Percentiles rank a stretch among this genome's conserved stretches.
Conservation (phyloP, 768 basidiomycete species). For the Lactarius hengduanensis region DNA sequence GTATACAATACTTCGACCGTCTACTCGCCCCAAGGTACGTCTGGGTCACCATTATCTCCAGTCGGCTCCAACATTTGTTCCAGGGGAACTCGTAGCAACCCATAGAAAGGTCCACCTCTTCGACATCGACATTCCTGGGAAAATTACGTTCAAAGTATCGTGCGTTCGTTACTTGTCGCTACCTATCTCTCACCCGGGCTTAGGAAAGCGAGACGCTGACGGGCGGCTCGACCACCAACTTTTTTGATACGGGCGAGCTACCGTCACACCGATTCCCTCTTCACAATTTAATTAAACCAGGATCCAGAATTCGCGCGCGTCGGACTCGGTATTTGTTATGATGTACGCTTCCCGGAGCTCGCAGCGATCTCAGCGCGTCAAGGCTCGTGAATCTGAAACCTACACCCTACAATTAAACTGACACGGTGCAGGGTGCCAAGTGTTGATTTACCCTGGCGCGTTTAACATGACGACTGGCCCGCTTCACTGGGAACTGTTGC, state of each 20-base stretch:
- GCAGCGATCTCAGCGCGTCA: slow-evolving; percentile 86
- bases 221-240: slow-evolving; percentile 68
- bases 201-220: slow-evolving; percentile 89
- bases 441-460: slow-evolving; percentile 89
- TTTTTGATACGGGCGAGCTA: slow-evolving; percentile 74
- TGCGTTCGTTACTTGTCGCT: not conserved
- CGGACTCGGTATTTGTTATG: slow-evolving; percentile 95
- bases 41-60: not conserved
- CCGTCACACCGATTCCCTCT: not conserved
- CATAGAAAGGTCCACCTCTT: slow-evolving; percentile 97
- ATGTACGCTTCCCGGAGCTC: slow-evolving; percentile 92
- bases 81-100: slow-evolving; percentile 80
- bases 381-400: slow-evolving; percentile 45
- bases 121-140: slow-evolving; percentile 94
- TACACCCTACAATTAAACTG: not conserved
- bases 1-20: slow-evolving; percentile 94
- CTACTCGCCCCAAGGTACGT: slow-evolving; percentile 73
- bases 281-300: not conserved
- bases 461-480: slow-evolving; percentile 97
- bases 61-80: slow-evolving; percentile 18
- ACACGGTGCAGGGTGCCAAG: slow-evolving; percentile 64
- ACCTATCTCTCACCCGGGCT: not conserved
- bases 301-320: slow-evolving; percentile 91
- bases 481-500: slow-evolving; percentile 92
- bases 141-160: slow-evolving; percentile 81